Conservation (phyloP, 257 asterid genomes). For the Plantago major region DNA sequence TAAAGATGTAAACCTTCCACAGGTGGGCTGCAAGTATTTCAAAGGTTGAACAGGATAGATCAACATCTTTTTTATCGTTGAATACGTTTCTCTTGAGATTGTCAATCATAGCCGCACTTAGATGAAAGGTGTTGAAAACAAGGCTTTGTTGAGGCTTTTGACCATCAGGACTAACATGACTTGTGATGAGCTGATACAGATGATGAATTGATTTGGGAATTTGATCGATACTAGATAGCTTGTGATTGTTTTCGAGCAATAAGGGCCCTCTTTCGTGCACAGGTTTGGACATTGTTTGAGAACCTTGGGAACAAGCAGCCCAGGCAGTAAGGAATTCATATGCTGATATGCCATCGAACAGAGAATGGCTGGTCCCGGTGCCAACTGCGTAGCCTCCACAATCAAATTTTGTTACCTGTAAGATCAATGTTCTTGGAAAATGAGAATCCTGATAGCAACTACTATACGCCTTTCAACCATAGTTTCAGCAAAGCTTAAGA, state of each 20-base stretch:
- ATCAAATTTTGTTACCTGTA: conserved; percentile 24
- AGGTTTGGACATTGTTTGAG: conserved; percentile 1
- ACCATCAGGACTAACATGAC: background rate
- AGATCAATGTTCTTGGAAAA: background rate
- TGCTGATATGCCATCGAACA: conserved; percentile 27
- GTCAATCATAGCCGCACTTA: conserved; percentile 15
- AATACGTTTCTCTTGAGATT: conserved; percentile 17
- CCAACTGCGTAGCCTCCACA: conserved; percentile 32
- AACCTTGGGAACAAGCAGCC: conserved; percentile 17
- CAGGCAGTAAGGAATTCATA: conserved; percentile 29
- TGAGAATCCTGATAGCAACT: background rate
- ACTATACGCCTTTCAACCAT: no score
- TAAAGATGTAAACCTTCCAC: conserved; percentile 23
- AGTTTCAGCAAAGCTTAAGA: no score
- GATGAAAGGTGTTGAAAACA: conserved; percentile 24
- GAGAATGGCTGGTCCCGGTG: conserved; percentile 24
- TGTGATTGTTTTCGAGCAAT: background rate
- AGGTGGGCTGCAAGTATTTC: conserved; percentile 31
- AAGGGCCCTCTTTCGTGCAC: conserved; percentile 24
- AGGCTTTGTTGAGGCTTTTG: conserved; percentile 2
- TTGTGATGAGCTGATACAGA: conserved; percentile 23
- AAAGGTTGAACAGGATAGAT: conserved; percentile 20
- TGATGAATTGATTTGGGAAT: conserved; percentile 19
- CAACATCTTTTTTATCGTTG: background rate
- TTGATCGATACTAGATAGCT: background rate